Percentiles rank a stretch among this genome's conserved stretches.
These are phyloP conservation scores for Microbotryomycetes sp. DNA, from an alignment of 1,284 basidiomycete species.

Conservation along the genomic window DNA sequence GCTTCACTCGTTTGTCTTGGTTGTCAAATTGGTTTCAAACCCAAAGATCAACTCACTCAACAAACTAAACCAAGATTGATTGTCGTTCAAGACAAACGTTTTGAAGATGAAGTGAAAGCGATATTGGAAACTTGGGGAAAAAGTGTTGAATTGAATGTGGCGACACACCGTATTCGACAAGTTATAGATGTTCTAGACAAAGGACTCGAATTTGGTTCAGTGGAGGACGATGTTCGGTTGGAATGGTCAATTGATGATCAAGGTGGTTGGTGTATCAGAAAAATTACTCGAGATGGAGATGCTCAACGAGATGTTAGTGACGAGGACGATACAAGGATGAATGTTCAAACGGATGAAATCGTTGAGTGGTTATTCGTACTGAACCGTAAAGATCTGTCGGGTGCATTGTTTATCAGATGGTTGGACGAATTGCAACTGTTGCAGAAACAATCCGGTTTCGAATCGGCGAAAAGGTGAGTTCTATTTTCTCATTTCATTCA, in stretches of 20 bases:
- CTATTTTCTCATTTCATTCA: too few species aligned
- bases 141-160: conserved; percentile 53
- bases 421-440: conserved; percentile 60
- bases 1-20: conserved; percentile 9
- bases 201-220: conserved; percentile 37
- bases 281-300: conserved; percentile 50
- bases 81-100: conserved; percentile 48
- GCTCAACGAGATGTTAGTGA: conserved; percentile 46
- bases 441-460: conserved; percentile 43
- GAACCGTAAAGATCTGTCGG: conserved; percentile 60
- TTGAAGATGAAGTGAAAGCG: conserved; percentile 55
- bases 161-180: conserved; percentile 55
- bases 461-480: conserved; percentile 35
- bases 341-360: conserved; percentile 64
- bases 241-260: conserved; percentile 27
- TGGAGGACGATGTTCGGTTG: conserved; percentile 25
- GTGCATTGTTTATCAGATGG: conserved; percentile 63
- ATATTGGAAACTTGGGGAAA: conserved; percentile 67
- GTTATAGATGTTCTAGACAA: conserved; percentile 53
- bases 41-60: conserved; percentile 17
- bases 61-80: not conserved
- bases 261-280: conserved; percentile 10
- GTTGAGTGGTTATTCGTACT: conserved; percentile 59
- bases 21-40: conserved; percentile 13
- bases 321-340: conserved; percentile 59